These are phyloP conservation scores for Chaetomium tenue DNA, from an alignment of 495 filamentous ascomycete genomes.

Conservation along the genomic window DNA sequence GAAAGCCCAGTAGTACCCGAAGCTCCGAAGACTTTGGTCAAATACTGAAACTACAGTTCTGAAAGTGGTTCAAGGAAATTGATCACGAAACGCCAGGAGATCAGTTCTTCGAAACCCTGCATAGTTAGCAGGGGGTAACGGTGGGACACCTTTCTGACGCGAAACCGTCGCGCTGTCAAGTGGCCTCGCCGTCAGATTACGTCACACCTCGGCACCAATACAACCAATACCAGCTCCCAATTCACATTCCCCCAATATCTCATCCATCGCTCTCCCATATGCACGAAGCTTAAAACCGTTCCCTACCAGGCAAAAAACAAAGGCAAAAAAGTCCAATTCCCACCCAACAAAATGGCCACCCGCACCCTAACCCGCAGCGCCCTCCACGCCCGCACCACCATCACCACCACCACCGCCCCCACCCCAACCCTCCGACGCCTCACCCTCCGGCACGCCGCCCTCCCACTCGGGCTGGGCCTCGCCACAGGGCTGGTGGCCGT, in stretches of 20 bases:
- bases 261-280: not conserved
- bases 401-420: conserved; percentile 10
- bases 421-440: conserved; percentile 14
- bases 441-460: conserved; percentile 18
- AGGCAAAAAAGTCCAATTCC: not conserved
- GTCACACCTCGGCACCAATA: conserved; percentile 10
- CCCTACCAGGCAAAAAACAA: not conserved
- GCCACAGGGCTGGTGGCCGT: conserved; percentile 27
- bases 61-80: too few relatives aligned
- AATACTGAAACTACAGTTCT: too few relatives aligned
- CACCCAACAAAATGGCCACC: not conserved
- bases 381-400: not conserved
- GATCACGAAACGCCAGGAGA: too few relatives aligned
- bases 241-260: not conserved
- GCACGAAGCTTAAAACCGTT: not conserved
- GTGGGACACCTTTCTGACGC: not conserved
- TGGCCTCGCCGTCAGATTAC: conserved; percentile 1
- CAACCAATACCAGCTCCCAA: not conserved
- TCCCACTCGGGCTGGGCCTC: conserved; percentile 32
- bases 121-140: not conserved
- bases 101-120: too few relatives aligned
- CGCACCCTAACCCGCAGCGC: conserved; percentile 14
- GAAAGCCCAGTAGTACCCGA: too few relatives aligned
- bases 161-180: conserved; percentile 5
- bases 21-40: too few relatives aligned